A percentile compares a stretch with the other conserved stretches of the same genome.
Evolutionary conservation across 148 eudicot species (phyloP).

Genomic region (Diospyros kaki): DNA sequence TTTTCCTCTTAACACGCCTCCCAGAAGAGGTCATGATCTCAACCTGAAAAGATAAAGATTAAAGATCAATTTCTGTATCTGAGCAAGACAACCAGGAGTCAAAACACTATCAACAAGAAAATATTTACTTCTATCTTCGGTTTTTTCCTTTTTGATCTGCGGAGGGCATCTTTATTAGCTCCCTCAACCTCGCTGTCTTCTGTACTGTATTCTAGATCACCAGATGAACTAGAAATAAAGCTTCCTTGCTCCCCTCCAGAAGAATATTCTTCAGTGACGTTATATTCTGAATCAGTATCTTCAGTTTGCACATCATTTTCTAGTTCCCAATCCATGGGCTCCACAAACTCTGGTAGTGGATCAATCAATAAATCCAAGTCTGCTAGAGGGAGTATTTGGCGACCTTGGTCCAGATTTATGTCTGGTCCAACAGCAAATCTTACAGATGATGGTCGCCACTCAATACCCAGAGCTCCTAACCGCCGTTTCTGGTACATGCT

Average conservation of each 20-base stretch:
- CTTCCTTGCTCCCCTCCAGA: conserved; percentile 60
- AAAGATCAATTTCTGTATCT: conserved; percentile 7
- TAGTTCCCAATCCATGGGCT: conserved; percentile 94
- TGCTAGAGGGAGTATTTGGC: conserved; percentile 61
- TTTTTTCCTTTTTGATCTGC: conserved; percentile 77
- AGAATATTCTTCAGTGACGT: conserved; percentile 59
- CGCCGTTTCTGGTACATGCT: conserved; percentile 86
- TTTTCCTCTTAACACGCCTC: conserved; percentile 92
- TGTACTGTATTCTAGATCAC: conserved; percentile 48
- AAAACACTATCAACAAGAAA: background rate
- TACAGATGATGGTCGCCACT: conserved; percentile 90
- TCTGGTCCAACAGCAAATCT: conserved; percentile 79
- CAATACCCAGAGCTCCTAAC: conserved; percentile 78
- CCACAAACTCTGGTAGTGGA: conserved; percentile 74
- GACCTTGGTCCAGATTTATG: conserved; percentile 63
- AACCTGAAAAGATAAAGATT: conserved; percentile 34
- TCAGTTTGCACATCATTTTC: conserved; percentile 78
- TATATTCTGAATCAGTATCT: conserved; percentile 89
- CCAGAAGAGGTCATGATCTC: conserved; percentile 90
- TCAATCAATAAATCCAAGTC: conserved; percentile 71
- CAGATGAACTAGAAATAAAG: conserved; percentile 48
- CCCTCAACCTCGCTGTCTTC: conserved; percentile 62
- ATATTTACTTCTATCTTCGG: conserved; percentile 52
- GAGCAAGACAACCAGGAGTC: background rate
- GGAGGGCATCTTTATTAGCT: conserved; percentile 47